These are phyloP conservation scores for Colletotrichum tabaci DNA, from an alignment of 2,329 filamentous ascomycete species.

Conservation along the genomic window DNA sequence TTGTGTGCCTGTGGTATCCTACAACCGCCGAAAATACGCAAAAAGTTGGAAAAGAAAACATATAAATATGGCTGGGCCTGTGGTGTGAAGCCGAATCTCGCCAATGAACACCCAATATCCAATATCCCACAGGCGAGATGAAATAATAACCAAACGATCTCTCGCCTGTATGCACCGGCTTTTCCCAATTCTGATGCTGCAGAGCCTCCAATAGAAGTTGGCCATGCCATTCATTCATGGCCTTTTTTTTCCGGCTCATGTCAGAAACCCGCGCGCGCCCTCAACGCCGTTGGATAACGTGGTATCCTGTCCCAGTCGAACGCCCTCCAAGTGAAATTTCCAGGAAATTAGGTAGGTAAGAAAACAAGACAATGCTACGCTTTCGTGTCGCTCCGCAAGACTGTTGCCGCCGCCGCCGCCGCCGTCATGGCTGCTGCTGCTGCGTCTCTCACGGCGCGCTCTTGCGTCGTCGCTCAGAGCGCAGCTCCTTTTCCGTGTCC, in stretches of 20 bases:
- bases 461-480: conserved; percentile 64
- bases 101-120: conserved; percentile 18
- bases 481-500: conserved; percentile 73
- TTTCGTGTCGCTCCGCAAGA: conserved; percentile 16
- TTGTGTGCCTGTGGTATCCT: conserved; percentile 31
- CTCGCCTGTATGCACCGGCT: conserved; percentile 29
- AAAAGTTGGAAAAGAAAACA: neutral
- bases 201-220: neutral
- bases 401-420: neutral
- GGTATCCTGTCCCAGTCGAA: neutral
- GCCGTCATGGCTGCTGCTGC: no score
- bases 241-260: conserved; percentile 9
- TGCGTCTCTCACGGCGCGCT: conserved; percentile 30
- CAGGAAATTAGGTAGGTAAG: conserved; percentile 13
- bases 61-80: no score
- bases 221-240: neutral
- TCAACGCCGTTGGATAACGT: conserved; percentile 31
- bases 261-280: neutral
- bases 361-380: neutral
- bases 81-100: conserved; percentile 1
- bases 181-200: conserved; percentile 15
- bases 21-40: conserved; percentile 9
- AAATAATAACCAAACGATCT: neutral
- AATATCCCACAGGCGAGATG: conserved; percentile 31
- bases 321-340: conserved; percentile 6